phyloP scores from a whole-genome alignment of 2,329 filamentous ascomycete genomes.

The Penicillium freii region DNA sequence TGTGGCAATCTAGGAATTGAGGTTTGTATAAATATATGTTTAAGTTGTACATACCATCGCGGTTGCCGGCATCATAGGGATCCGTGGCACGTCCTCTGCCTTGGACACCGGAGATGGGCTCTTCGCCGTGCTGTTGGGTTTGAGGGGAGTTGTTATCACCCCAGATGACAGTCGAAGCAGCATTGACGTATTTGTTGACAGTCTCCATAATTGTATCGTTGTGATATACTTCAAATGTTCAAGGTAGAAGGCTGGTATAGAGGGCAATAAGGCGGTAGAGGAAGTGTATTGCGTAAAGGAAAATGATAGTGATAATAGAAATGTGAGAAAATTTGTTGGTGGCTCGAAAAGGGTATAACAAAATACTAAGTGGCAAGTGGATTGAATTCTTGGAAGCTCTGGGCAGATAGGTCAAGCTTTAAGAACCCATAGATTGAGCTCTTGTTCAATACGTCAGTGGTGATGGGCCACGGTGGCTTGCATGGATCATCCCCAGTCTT shows the following conservation, averaged over 20 bases:
- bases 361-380: neutral
- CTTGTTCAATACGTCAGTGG: slow-evolving; percentile 7
- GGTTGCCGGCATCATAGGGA: slow-evolving; percentile 77
- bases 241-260: neutral
- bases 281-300: neutral
- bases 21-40: neutral
- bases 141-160: slow-evolving; percentile 37
- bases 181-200: slow-evolving; percentile 54
- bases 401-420: slow-evolving; percentile 9
- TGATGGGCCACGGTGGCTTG: neutral
- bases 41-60: slow-evolving; percentile 50
- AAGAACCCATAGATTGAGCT: neutral
- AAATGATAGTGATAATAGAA: neutral
- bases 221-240: too few species aligned
- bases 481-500: neutral
- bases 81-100: slow-evolving; percentile 67
- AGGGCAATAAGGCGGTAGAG: neutral
- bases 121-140: slow-evolving; percentile 46
- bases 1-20: neutral
- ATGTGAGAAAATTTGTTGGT: neutral
- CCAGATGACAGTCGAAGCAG: slow-evolving; percentile 52
- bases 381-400: neutral
- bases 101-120: slow-evolving; percentile 69
- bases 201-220: slow-evolving; percentile 57
- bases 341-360: neutral